Base-by-base conservation (phyloP, 331 rosid genomes). In the Stylosanthes scabra region DNA sequence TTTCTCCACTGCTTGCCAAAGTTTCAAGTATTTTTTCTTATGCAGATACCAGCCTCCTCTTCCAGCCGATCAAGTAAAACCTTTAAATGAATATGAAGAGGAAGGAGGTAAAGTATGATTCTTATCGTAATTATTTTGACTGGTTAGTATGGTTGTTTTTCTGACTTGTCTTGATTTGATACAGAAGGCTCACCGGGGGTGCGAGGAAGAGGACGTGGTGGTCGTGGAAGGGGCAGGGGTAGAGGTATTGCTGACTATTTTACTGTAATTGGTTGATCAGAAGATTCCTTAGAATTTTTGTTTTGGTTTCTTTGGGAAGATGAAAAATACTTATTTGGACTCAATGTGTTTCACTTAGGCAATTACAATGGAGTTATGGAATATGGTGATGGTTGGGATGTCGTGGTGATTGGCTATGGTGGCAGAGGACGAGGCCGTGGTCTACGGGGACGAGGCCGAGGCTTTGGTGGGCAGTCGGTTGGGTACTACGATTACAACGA, bases 21-120 rank as follows among this genome's bases (percentile, higher is more conserved):
- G 71, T 81, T 62, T 61, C 16, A 16, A 68, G 66, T 70, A 2
- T 69, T 58, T 45, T 42, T 46, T 44, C 62, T 7, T 27, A 40
- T 84, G 72, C 81, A 93, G 98, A 75, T 89, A 93, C 60, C 98
- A 93, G 63, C 77, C 89, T 55, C 98, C 97, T 59, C 87, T 90
- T 66, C 92, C 93, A 2, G 86, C 54, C 37, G 97, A 93, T 78
- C 93, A 89, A 84, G 97, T 91, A 75, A 93, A 83, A 85, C 98
- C 92, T 14, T 83, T 83, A 59, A 89, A 84, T 77, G 93, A 86
- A 75, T 86, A 87, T 29, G 92, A 86, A 52, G 93, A 91, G 72
- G 91, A 89, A 51, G 91, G 93, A 86, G 98, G 98, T 89, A 77
- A 83, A 15, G 6, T 12, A 39, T 54, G 10, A 80, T 55, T 41